Evolutionary conservation across 2,329 filamentous ascomycete genomes (phyloP), one percentile per base, ranked within the genome.

Genomic region (Verticillium isaacii): DNA sequence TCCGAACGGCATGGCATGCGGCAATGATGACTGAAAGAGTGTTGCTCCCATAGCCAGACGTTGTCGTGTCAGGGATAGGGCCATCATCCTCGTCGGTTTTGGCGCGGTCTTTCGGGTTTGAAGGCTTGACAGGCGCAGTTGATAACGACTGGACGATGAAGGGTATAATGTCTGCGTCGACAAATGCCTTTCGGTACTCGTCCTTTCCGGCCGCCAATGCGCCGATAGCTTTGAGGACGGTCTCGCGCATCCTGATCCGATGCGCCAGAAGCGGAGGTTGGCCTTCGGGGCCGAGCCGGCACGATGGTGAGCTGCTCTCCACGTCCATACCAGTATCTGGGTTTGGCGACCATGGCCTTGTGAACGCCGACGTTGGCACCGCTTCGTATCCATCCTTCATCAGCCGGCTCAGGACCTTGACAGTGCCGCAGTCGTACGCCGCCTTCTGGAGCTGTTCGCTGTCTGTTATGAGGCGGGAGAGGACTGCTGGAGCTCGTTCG

Each of bases 71-170:
- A 58, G 57, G 37, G 11, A 66, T 55, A 36, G 58, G 63, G 6
- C 72, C 75, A 23, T 71, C 75, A 56, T 73, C 64, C 62, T 77
- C 78, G 3, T 74, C 73, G 11, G 73, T 73, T 59, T 75, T 76
- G 14, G 72, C 60, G 50, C 76, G 73, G 37, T 83, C 79, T 65
- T 79, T 81, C 12, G 71, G 63, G 19, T 70, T 73, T 34, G 73
- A 76, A 0, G 83, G 82, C 65, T 82, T 85, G 34, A 76, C 73
- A n/a, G 82, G 82, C 34, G 84, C 88, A 60, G 77, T 75, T 1
- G 71, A 75, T 55, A 98, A 82, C 0, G 93, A 95, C 68, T 96
- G 91, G 52, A 96, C 89, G 59, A 98, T 88, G 71, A 90, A 93
- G 1, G 87, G 84, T 55, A 96, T 82, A 58, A 91, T 85, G n/a